A percentile compares a stretch with the other conserved stretches of the same genome.
Conservation (phyloP, 495 filamentous ascomycete genomes). For the Niebla homalea region DNA sequence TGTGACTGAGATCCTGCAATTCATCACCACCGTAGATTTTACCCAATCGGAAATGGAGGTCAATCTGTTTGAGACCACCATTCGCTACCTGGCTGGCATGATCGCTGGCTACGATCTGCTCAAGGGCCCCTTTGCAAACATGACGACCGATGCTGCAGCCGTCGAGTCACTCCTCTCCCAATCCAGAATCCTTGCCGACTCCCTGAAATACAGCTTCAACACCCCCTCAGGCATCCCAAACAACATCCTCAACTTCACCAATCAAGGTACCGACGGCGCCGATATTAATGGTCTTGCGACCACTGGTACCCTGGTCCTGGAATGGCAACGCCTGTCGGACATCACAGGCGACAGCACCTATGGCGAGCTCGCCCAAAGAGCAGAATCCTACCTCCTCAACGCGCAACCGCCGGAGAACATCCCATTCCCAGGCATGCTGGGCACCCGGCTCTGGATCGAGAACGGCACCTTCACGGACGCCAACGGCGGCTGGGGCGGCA, state of each 20-base stretch:
- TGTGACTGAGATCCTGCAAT: slow-evolving; percentile 54
- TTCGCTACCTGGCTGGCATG: slow-evolving; percentile 72
- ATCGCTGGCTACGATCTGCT: slow-evolving; percentile 75
- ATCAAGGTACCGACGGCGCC: slow-evolving; percentile 31
- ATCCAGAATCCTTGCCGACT: slow-evolving; percentile 54
- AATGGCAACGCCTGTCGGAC: slow-evolving; percentile 77
- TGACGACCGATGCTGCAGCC: slow-evolving; percentile 31
- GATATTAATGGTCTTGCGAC: slow-evolving; percentile 55
- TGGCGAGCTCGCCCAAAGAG: slow-evolving; percentile 50
- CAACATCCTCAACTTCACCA: slow-evolving; percentile 53
- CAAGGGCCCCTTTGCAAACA: slow-evolving; percentile 48
- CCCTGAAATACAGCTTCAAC: slow-evolving; percentile 64
- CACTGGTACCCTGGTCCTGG: slow-evolving; percentile 61
- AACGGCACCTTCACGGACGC: slow-evolving; percentile 56
- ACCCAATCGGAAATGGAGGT: slow-evolving; percentile 40
- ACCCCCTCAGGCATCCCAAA: slow-evolving; percentile 64
- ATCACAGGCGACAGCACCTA: slow-evolving; percentile 54
- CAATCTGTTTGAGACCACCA: slow-evolving; percentile 82
- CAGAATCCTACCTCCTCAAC: slow-evolving; percentile 56
- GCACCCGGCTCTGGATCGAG: slow-evolving; percentile 48
- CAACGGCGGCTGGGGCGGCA: slow-evolving; percentile 65
- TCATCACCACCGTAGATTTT: slow-evolving; percentile 58
- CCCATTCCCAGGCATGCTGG: slow-evolving; percentile 69
- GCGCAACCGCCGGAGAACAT: slow-evolving; percentile 48
- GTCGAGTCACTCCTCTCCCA: slow-evolving; percentile 50